Evolutionary conservation across 2,329 filamentous ascomycete genomes (phyloP).

Genomic region (Aulographum hederae): DNA sequence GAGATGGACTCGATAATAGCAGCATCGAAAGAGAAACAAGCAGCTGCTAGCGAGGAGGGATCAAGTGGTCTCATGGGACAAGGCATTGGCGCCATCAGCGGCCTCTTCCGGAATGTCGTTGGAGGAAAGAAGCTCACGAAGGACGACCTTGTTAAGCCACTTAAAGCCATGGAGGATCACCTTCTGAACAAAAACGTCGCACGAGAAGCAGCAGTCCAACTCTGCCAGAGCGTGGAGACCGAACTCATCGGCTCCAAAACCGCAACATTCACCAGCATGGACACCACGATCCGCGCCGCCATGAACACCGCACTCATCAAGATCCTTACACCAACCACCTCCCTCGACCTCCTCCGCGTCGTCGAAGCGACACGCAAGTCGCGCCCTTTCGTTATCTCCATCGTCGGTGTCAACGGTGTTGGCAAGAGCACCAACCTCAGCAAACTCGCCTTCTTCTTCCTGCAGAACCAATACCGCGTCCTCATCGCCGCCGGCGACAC

Average conservation of each 20-base stretch:
- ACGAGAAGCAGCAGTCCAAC: conserved; percentile 73
- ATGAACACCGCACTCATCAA: conserved; percentile 88
- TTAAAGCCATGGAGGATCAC: conserved; percentile 94
- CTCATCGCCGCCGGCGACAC: conserved; percentile 91
- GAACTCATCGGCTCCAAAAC: conserved; percentile 86
- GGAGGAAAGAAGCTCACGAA: conserved; percentile 86
- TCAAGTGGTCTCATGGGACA: conserved; percentile 55
- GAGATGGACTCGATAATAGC: conserved; percentile 83
- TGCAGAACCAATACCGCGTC: conserved; percentile 94
- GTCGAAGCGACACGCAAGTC: conserved; percentile 61
- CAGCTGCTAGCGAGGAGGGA: conserved; percentile 19
- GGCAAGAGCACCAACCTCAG: conserved; percentile 95
- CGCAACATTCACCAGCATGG: conserved; percentile 75
- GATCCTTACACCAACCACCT: conserved; percentile 90
- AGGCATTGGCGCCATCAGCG: conserved; percentile 64
- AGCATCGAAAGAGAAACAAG: conserved; percentile 50
- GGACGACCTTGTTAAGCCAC: conserved; percentile 73
- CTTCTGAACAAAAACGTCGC: conserved; percentile 91
- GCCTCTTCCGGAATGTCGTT: conserved; percentile 84
- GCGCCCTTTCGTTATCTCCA: conserved; percentile 91
- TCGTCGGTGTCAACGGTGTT: conserved; percentile 95
- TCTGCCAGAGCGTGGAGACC: conserved; percentile 81
- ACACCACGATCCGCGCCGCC: conserved; percentile 62
- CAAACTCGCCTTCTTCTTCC: conserved; percentile 94
- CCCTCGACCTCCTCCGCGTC: conserved; percentile 82